Percentiles rank a stretch among this genome's conserved stretches.
Conservation (phyloP, 306 rosid species). For the Quercus ilex region DNA sequence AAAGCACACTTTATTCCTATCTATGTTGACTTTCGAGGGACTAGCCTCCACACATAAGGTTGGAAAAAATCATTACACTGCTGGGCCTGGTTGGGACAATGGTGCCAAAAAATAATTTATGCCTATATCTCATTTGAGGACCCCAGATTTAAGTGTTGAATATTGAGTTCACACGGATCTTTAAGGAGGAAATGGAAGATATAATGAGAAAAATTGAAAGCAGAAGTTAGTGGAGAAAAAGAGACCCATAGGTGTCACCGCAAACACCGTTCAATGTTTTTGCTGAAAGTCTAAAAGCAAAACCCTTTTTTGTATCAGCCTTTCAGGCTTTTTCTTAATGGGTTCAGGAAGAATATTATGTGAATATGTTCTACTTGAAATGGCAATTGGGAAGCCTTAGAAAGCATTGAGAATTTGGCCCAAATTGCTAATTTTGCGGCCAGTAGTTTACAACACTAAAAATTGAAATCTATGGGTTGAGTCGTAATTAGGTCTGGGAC, state of each 20-base stretch:
- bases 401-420: too few relatives aligned
- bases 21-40: slow-evolving; percentile 19
- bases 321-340: background rate
- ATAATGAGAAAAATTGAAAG: background rate
- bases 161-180: background rate
- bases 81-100: slow-evolving; percentile 5
- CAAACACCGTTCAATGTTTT: background rate
- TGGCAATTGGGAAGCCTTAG: too few relatives aligned
- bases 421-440: too few relatives aligned
- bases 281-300: background rate
- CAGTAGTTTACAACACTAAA: too few relatives aligned
- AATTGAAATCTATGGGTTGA: too few relatives aligned
- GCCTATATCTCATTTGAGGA: background rate
- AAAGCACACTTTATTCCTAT: slow-evolving; percentile 31
- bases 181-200: background rate
- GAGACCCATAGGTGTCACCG: background rate
- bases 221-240: background rate
- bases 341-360: too few relatives aligned
- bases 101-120: background rate
- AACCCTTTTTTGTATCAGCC: background rate
- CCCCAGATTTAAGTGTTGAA: slow-evolving; percentile 4
- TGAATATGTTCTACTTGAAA: too few relatives aligned
- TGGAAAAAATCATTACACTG: slow-evolving; percentile 33
- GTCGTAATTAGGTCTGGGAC: too few relatives aligned
- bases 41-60: slow-evolving; percentile 37